Conservation (phyloP, 768 basidiomycete species). For the Trichaptum fuscoviolaceum region DNA sequence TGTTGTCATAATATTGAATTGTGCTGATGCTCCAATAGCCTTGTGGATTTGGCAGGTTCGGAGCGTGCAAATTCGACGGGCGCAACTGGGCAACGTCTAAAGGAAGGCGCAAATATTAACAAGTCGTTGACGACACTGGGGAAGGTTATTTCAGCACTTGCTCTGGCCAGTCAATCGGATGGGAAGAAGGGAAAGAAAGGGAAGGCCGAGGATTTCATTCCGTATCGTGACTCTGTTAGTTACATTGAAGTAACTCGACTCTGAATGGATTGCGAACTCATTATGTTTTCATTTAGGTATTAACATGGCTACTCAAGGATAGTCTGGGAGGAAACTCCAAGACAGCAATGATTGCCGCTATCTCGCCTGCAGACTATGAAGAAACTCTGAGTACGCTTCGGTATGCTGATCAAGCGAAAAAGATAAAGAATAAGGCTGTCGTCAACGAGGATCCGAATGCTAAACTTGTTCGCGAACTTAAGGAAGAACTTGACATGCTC, state of each 20-base stretch:
- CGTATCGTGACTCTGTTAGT: conserved; percentile 93
- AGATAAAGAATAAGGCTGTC: conserved; percentile 99
- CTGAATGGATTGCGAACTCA: conserved; percentile 4
- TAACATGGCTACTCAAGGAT: conserved; percentile 98
- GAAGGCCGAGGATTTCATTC: conserved; percentile 87
- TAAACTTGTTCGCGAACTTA: conserved; percentile 96
- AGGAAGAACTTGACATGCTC: conserved; percentile 93
- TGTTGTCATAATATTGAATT: neutral
- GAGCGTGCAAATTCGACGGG: conserved; percentile 98
- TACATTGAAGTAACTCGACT: neutral
- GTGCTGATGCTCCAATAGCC: conserved; percentile 33
- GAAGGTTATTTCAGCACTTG: conserved; percentile 93
- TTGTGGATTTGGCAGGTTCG: conserved; percentile 95
- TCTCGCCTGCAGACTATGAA: conserved; percentile 97
- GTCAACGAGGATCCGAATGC: conserved; percentile 99
- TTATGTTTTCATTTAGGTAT: conserved; percentile 48
- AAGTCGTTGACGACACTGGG: conserved; percentile 97
- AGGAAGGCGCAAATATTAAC: conserved; percentile 99
- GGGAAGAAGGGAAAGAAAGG: conserved; percentile 73
- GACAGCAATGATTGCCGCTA: conserved; percentile 99
- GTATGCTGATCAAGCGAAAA: conserved; percentile 98
- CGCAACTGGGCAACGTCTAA: conserved; percentile 91
- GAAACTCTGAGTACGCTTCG: conserved; percentile 95
- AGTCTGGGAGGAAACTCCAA: conserved; percentile 95
- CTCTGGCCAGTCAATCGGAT: conserved; percentile 57